Base-by-base conservation (phyloP, 192 early-diverging fungal genomes). In the Podila epicladia region DNA sequence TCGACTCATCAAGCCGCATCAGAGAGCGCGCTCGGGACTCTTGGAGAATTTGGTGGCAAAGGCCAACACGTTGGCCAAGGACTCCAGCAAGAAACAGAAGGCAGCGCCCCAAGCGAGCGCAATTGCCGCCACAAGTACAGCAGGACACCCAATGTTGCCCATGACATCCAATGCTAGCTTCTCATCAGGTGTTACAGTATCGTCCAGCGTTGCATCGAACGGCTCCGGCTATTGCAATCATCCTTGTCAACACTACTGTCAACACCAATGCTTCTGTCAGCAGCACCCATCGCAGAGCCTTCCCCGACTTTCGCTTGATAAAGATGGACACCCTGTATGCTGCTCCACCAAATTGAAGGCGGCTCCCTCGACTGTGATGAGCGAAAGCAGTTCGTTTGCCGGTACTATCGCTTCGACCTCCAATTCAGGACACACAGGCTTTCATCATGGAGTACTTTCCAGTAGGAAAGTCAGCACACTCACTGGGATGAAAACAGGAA, bases 11-110 rank as follows among this genome's bases (percentile, higher is more conserved):
- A 69, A 71, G 32, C 87, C 87, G 19, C 82, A 83, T 63, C 72
- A 75, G 26, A 59, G 88, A 58, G 87, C 88, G 33, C 76, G 88
- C 3, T 84, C 85, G 53, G 87, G 87, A 12, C 86, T 86, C 58
- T 59, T 89, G 62, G 73, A 73, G n/a, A 82, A 67, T 67, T 45
- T 87, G 38, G 85, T 87, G 1, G 74, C 83, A 33, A 82, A 82
- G 38, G 85, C 83, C 1, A 75, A 69, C 22, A 75, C 73, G 37
- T 32, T 86, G 24, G 58, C 79, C 3, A 80, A 80, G 62, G 77
- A 73, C 9, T 45, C 61, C 1, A 66, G 72, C 7, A 80, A 73
- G 71, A 41, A 24, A 8, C 28, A 63, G 17, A 65, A 26, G 22
- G 48, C 22, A 45, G 8, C 17, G 7, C 9, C 65, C 15, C 67